A percentile compares a stretch with the other conserved stretches of the same genome.
Conservation (phyloP, 1,139 yeast species). For the Sugiyamaella pinicola region DNA sequence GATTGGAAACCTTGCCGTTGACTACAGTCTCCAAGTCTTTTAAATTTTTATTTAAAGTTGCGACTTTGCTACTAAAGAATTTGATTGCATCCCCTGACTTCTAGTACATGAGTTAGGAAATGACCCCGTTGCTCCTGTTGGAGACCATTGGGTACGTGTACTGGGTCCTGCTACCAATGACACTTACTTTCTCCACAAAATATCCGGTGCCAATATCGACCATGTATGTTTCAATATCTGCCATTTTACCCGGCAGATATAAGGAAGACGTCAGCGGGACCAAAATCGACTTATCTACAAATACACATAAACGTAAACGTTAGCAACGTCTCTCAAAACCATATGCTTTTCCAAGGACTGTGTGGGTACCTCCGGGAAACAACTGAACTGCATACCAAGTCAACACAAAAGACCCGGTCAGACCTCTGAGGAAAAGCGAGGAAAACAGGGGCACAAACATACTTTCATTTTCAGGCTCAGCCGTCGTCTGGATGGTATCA, state of each 20-base stretch:
- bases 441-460: too few relatives aligned
- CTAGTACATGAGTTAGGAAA: constrained; percentile 4
- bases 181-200: constrained; percentile 69
- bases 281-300: constrained; percentile 54
- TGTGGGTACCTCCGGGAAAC: too few relatives aligned
- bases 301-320: background rate
- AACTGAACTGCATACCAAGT: too few relatives aligned
- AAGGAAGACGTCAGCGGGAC: constrained; percentile 89
- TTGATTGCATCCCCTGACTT: constrained; percentile 57
- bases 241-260: constrained; percentile 81
- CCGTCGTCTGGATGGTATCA: constrained; percentile 63
- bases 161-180: background rate
- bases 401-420: too few relatives aligned
- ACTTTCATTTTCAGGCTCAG: constrained; percentile 48
- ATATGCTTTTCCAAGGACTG: too few relatives aligned
- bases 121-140: too few relatives aligned
- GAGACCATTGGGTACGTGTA: background rate
- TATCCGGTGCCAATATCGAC: constrained; percentile 98
- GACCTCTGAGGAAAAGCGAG: too few relatives aligned
- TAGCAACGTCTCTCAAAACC: background rate
- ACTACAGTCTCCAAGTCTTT: constrained; percentile 74
- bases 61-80: constrained; percentile 75
- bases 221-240: constrained; percentile 66
- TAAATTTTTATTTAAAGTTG: constrained; percentile 71
- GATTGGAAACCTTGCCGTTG: constrained; percentile 38